Evolutionary conservation across 805 yeast species (phyloP).

Genomic region (Tetrapisispora fleetii): DNA sequence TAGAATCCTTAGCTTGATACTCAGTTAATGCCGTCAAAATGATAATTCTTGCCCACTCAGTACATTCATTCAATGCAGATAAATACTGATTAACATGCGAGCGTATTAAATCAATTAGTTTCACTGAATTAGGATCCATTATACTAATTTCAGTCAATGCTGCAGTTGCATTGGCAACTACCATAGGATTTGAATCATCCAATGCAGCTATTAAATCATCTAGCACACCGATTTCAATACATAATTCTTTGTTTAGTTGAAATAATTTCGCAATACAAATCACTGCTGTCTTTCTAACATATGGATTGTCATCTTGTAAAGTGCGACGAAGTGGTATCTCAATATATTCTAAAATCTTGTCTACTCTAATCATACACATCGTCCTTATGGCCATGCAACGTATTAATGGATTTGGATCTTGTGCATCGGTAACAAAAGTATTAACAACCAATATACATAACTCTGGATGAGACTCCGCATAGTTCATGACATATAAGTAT

Average conservation of each 20-base stretch:
- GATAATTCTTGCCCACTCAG: conserved; percentile 97
- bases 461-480: conserved; percentile 94
- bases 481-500: conserved; percentile 89
- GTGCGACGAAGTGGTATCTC: conserved; percentile 82
- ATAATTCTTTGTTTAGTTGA: conserved; percentile 70
- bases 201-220: conserved; percentile 55
- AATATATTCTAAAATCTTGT: conserved; percentile 90
- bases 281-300: conserved; percentile 95
- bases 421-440: conserved; percentile 90
- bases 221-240: conserved; percentile 81
- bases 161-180: conserved; percentile 85
- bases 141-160: conserved; percentile 78
- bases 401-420: conserved; percentile 92
- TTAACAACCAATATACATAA: conserved; percentile 91
- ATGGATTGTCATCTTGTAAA: conserved; percentile 86
- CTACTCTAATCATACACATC: conserved; percentile 96
- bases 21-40: conserved; percentile 74
- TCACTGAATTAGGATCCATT: conserved; percentile 44
- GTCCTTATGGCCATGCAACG: conserved; percentile 95
- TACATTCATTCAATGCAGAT: conserved; percentile 86
- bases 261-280: conserved; percentile 92
- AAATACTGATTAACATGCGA: conserved; percentile 50
- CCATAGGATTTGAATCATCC: conserved; percentile 91
- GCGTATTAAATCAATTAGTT: conserved; percentile 31
- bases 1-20: conserved; percentile 43